Evolutionary conservation across 495 filamentous ascomycete species (phyloP).

Genomic region (Penicillium paradoxum): DNA sequence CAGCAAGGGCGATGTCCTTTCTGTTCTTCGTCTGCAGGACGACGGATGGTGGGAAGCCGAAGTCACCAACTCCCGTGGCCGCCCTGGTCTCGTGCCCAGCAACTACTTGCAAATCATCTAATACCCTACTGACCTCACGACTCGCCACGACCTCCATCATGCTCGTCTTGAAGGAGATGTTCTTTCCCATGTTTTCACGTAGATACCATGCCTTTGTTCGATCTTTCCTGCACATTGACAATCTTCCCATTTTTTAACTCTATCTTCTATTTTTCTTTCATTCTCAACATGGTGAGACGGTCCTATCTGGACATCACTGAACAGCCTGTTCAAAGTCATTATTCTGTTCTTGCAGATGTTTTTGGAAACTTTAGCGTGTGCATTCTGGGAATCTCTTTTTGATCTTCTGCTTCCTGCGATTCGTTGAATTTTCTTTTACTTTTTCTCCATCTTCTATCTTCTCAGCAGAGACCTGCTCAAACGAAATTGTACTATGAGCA

Average conservation of each 20-base stretch:
- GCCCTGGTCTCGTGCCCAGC: slow-evolving; percentile 85
- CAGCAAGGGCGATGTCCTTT: slow-evolving; percentile 84
- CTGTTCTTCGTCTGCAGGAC: slow-evolving; percentile 87
- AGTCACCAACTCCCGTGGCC: slow-evolving; percentile 68
- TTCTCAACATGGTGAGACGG: slow-evolving; percentile 6
- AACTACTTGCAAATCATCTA: slow-evolving; percentile 80
- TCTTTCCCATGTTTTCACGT: slow-evolving; percentile 23
- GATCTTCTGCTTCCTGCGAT: not conserved
- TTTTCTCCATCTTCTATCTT: not conserved
- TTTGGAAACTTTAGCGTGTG: slow-evolving; percentile 10
- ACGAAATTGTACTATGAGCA: slow-evolving; percentile 19
- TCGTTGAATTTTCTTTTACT: slow-evolving; percentile 1
- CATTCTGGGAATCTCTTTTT: slow-evolving; percentile 1
- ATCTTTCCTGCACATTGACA: slow-evolving; percentile 22
- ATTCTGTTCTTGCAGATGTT: slow-evolving; percentile 5
- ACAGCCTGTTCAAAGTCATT: slow-evolving; percentile 5
- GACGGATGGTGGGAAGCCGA: slow-evolving; percentile 99
- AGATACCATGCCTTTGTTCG: slow-evolving; percentile 25
- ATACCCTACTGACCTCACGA: slow-evolving; percentile 24
- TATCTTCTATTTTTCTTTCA: slow-evolving; percentile 8
- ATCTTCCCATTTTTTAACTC: slow-evolving; percentile 12
- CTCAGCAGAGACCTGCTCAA: slow-evolving; percentile 16
- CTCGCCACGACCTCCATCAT: slow-evolving; percentile 19
- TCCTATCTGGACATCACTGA: not conserved
- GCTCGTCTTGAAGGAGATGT: slow-evolving; percentile 22